Percentiles rank a stretch among this genome's conserved stretches.
Evolutionary conservation across 2,329 filamentous ascomycete genomes (phyloP).

Genomic region (Cercospora zeina): DNA sequence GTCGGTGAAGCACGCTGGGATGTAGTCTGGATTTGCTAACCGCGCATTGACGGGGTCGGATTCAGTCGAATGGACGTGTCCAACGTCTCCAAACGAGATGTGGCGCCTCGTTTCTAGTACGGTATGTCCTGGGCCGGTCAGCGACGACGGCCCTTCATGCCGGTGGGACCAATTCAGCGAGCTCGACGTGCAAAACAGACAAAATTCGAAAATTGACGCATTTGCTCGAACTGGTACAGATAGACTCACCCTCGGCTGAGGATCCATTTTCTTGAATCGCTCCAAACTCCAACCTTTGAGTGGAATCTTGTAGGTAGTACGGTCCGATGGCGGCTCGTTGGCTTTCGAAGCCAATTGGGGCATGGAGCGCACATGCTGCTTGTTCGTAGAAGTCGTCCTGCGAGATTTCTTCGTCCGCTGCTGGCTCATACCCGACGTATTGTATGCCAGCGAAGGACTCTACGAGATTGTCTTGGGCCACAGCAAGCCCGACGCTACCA

Average conservation of each 20-base stretch:
- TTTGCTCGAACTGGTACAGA: neutral
- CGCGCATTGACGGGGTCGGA: neutral
- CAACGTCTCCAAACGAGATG: neutral
- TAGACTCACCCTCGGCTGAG: constrained; percentile 1
- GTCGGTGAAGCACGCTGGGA: neutral
- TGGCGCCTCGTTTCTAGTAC: neutral
- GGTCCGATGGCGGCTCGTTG: neutral
- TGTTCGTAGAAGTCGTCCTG: neutral
- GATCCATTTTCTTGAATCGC: neutral
- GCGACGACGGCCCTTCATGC: neutral
- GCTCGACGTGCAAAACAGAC: neutral
- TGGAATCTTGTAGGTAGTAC: neutral
- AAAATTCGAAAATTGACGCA: neutral
- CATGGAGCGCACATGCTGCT: constrained; percentile 3
- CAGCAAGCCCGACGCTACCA: neutral
- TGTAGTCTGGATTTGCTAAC: neutral
- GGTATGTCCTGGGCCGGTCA: neutral
- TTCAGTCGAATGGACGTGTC: neutral
- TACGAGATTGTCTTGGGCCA: neutral
- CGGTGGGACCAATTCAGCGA: neutral
- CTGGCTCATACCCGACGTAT: constrained; percentile 6
- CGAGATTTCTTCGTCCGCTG: neutral
- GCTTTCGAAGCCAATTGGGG: constrained; percentile 7
- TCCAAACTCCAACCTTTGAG: neutral
- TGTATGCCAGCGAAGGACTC: neutral